Evolutionary conservation across 208 protist species (phyloP).

Genomic region (Acanthamoeba healyi): DNA sequence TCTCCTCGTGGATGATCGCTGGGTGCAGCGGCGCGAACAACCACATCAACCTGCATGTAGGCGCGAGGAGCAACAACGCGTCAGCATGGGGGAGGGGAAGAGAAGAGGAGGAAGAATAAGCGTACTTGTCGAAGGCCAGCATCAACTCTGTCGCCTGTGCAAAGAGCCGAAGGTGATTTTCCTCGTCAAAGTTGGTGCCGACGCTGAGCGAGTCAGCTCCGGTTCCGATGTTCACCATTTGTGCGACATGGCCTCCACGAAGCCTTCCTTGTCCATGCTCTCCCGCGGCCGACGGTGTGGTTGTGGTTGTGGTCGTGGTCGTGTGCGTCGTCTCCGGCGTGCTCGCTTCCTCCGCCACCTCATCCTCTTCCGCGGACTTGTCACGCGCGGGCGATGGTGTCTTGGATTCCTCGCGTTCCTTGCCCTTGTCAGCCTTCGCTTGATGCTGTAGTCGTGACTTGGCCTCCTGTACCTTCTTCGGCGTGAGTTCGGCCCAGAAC

Average conservation of each 20-base stretch:
- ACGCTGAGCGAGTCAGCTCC: neutral
- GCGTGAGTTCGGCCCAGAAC: constrained; percentile 24
- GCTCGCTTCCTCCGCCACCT: neutral
- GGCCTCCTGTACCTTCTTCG: neutral
- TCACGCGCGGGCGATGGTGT: no score
- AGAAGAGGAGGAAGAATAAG: neutral
- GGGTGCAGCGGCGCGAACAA: neutral
- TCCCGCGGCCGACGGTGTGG: neutral
- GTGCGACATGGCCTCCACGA: neutral
- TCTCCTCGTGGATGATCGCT: constrained; percentile 1
- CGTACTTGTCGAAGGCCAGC: constrained; percentile 7
- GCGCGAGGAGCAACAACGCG: neutral
- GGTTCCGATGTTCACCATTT: neutral
- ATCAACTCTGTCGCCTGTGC: constrained; percentile 25
- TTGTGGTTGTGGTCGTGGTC: neutral
- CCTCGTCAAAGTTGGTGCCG: neutral
- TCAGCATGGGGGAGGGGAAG: neutral
- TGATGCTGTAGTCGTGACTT: neutral
- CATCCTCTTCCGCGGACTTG: neutral
- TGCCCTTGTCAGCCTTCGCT: neutral
- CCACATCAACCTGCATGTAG: constrained; percentile 55
- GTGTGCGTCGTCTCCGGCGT: neutral
- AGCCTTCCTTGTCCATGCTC: neutral
- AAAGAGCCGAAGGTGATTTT: constrained; percentile 1
- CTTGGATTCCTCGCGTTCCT: no score